These are phyloP conservation scores for Lizonia empirigonia DNA, from an alignment of 2,329 filamentous ascomycete genomes.

Conservation along the genomic window DNA sequence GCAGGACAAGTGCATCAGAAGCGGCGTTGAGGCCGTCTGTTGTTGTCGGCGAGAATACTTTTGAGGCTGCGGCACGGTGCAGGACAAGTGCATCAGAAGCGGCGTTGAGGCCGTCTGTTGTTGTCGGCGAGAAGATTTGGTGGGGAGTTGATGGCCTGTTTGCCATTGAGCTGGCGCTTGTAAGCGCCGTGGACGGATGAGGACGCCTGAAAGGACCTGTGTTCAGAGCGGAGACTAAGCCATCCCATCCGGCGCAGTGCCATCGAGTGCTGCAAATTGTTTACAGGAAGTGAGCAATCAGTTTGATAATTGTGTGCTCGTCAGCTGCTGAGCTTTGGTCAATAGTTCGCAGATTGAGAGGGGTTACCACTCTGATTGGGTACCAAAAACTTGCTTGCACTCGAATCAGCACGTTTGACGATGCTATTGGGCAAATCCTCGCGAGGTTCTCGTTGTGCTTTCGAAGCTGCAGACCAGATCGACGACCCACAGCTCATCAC, in stretches of 20 bases:
- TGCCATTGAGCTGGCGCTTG: slow-evolving; percentile 9
- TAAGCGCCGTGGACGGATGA: slow-evolving; percentile 6
- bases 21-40: slow-evolving; percentile 4
- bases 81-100: slow-evolving; percentile 1
- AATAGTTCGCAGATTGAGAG: slow-evolving; percentile 12
- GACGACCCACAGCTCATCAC: slow-evolving; percentile 10
- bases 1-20: slow-evolving; percentile 1
- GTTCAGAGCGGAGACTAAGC: slow-evolving; percentile 2
- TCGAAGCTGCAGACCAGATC: slow-evolving; percentile 8
- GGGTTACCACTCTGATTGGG: slow-evolving; percentile 10
- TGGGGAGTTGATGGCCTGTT: slow-evolving; percentile 2
- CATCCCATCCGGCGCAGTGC: slow-evolving; percentile 2
- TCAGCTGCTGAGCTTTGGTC: slow-evolving; percentile 17
- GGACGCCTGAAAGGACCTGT: background rate
- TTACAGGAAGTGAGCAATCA: background rate
- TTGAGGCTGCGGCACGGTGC: slow-evolving; percentile 6
- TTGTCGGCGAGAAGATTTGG: slow-evolving; percentile 11
- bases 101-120: slow-evolving; percentile 6
- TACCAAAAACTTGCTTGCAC: slow-evolving; percentile 1
- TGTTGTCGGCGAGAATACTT: slow-evolving; percentile 3
- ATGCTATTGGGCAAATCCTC: slow-evolving; percentile 3
- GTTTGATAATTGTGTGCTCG: background rate
- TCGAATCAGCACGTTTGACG: background rate
- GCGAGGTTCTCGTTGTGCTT: slow-evolving; percentile 2
- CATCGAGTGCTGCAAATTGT: background rate